Evolutionary conservation across 73 alveolate genomes (phyloP).

Genomic region (Paraurostyla sp.): DNA sequence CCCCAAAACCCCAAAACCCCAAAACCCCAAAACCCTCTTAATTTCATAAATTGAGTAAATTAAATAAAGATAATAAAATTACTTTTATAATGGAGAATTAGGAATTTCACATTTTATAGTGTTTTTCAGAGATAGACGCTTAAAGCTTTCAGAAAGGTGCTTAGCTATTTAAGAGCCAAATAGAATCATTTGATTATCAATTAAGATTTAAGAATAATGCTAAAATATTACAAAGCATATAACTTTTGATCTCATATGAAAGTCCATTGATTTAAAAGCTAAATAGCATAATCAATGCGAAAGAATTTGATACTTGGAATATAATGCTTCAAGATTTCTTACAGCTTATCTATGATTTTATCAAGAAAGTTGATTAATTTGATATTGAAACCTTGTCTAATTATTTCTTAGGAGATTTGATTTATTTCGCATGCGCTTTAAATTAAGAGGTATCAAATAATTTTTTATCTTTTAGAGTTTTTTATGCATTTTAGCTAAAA

Average conservation of each 20-base stretch:
- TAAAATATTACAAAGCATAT: not conserved
- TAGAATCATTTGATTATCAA: conserved; percentile 11
- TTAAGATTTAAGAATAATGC: not conserved
- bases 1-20: too few species aligned
- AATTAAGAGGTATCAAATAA: not conserved
- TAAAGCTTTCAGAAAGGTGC: too few species aligned
- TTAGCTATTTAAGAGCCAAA: not conserved
- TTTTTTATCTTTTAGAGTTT: conserved; percentile 12
- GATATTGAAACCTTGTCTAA: not conserved
- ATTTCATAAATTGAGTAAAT: too few species aligned
- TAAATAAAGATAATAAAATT: too few species aligned
- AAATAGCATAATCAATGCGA: not conserved
- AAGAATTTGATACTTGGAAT: conserved; percentile 47
- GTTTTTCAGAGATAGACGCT: too few species aligned
- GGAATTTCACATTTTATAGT: too few species aligned
- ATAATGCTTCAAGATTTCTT: not conserved
- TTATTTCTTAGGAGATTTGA: not conserved
- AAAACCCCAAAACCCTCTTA: too few species aligned
- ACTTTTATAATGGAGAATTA: too few species aligned
- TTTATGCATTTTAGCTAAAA: not conserved
- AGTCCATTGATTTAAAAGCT: conserved; percentile 4
- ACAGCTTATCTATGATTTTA: not conserved
- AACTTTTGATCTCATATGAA: not conserved
- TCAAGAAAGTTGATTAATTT: not conserved
- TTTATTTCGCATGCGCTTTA: conserved; percentile 5